These are phyloP conservation scores for Teunomyces tritomae DNA, from an alignment of 805 yeast genomes.

Conservation along the genomic window DNA sequence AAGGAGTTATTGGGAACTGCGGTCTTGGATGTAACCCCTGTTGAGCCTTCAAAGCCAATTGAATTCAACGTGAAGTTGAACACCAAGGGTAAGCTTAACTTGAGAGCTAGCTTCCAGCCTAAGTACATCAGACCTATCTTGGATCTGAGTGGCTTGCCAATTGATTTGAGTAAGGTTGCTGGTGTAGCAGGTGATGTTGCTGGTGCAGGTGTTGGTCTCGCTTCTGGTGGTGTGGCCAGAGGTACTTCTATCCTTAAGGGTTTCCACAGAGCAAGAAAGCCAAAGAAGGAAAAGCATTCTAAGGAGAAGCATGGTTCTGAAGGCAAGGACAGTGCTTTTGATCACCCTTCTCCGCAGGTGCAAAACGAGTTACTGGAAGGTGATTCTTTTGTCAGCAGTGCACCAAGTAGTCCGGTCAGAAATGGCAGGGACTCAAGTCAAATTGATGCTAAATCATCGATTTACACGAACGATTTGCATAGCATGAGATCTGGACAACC, in stretches of 20 bases:
- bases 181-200: conserved; percentile 16
- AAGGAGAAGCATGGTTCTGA: not conserved
- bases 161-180: conserved; percentile 32
- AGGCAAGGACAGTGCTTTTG: not conserved
- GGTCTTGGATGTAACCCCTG: conserved; percentile 45
- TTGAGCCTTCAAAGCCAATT: conserved; percentile 46
- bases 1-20: conserved; percentile 60
- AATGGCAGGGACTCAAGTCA: conserved; percentile 5
- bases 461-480: conserved; percentile 30
- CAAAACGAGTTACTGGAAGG: conserved; percentile 1
- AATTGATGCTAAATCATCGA: conserved; percentile 11
- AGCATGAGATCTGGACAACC: conserved; percentile 34
- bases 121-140: conserved; percentile 66
- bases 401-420: not conserved
- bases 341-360: conserved; percentile 3
- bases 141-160: conserved; percentile 38
- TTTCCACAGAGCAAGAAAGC: conserved; percentile 22
- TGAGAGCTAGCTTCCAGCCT: conserved; percentile 57
- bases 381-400: conserved; percentile 1
- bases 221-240: conserved; percentile 46
- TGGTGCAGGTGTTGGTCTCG: conserved; percentile 30
- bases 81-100: conserved; percentile 63
- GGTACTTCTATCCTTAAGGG: conserved; percentile 45
- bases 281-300: conserved; percentile 5
- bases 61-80: conserved; percentile 49